Percentiles rank a stretch among this genome's conserved stretches.
Conservation (phyloP, 805 yeast genomes). For the Naumovozyma baii region DNA sequence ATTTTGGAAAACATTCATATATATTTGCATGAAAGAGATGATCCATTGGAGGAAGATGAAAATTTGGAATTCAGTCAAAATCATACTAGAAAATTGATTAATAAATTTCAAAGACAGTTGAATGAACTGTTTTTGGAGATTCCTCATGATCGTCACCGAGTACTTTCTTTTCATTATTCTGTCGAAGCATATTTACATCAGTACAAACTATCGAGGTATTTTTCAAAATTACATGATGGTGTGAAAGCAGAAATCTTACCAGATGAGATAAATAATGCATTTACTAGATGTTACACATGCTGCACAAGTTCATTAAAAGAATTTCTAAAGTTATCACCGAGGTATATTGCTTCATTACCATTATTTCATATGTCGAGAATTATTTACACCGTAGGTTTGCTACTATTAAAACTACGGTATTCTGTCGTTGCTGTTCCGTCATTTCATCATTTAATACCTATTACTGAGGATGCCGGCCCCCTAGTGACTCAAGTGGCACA, state of each 20-base stretch:
- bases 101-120: slow-evolving; percentile 43
- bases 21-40: slow-evolving; percentile 34
- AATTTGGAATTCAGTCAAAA: slow-evolving; percentile 12
- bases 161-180: slow-evolving; percentile 46
- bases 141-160: slow-evolving; percentile 31
- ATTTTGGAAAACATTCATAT: slow-evolving; percentile 53
- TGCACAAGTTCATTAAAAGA: slow-evolving; percentile 44
- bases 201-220: slow-evolving; percentile 33
- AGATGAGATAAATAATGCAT: slow-evolving; percentile 32
- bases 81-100: slow-evolving; percentile 9
- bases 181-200: slow-evolving; percentile 61
- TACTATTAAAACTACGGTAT: slow-evolving; percentile 45
- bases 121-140: slow-evolving; percentile 34
- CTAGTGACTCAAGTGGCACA: slow-evolving; percentile 20
- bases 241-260: slow-evolving; percentile 14
- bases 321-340: slow-evolving; percentile 36
- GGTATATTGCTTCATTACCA: slow-evolving; percentile 48
- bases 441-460: slow-evolving; percentile 34
- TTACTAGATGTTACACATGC: slow-evolving; percentile 43
- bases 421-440: slow-evolving; percentile 45
- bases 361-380: slow-evolving; percentile 46
- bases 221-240: slow-evolving; percentile 9
- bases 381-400: slow-evolving; percentile 56
- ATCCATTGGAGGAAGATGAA: slow-evolving; percentile 7
- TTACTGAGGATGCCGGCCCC: slow-evolving; percentile 38